Evolutionary conservation across 192 early-diverging fungal genomes (phyloP).

Genomic region (Coemansia sp.): DNA sequence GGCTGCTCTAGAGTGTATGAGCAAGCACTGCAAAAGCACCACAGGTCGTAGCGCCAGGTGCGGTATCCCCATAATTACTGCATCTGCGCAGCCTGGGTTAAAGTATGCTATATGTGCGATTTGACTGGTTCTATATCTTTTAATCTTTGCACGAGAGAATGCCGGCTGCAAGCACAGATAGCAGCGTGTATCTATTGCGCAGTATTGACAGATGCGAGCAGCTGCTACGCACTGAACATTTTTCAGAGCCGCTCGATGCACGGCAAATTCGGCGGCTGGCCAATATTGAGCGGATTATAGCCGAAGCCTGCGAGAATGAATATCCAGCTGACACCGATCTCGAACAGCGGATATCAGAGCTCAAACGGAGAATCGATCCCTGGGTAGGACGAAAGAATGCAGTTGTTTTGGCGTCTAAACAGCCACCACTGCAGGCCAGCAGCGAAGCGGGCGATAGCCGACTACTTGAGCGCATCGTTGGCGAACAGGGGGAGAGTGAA

Average conservation of each 20-base stretch:
- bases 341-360: neutral
- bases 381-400: slow-evolving; percentile 30
- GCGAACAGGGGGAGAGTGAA: neutral
- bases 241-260: slow-evolving; percentile 36
- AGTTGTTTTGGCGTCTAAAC: slow-evolving; percentile 4
- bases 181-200: slow-evolving; percentile 14
- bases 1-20: too few species aligned
- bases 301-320: neutral
- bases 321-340: neutral
- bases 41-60: too few species aligned
- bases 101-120: too few species aligned
- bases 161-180: too few species aligned
- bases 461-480: too few species aligned
- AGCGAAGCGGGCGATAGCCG: neutral
- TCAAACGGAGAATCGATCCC: slow-evolving; percentile 12
- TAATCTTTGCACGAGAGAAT: too few species aligned
- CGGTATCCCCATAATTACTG: too few species aligned
- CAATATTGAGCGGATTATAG: slow-evolving; percentile 31
- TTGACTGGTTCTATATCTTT: too few species aligned
- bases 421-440: neutral
- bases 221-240: slow-evolving; percentile 11
- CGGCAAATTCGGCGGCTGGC: slow-evolving; percentile 28
- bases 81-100: too few species aligned
- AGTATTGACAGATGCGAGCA: slow-evolving; percentile 23
- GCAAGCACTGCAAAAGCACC: too few species aligned